Conservation (phyloP, 2,329 filamentous ascomycete genomes). For the Thermochaetoides dissita region DNA sequence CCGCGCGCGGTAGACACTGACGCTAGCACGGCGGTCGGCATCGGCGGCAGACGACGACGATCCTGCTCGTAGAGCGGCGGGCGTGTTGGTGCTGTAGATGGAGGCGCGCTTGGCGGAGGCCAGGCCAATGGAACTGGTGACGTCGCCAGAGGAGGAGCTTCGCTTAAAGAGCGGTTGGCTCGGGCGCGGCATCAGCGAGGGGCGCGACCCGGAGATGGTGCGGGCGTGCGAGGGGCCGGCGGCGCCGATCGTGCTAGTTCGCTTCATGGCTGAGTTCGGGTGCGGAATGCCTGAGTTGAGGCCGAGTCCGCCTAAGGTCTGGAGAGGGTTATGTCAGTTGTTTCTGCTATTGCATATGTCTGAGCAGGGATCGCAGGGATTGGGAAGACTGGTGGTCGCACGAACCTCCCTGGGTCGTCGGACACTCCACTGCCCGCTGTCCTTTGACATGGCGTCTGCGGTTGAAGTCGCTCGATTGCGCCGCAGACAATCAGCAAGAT, state of each 20-base stretch:
- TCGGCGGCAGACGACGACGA: constrained; percentile 20
- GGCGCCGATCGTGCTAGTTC: constrained; percentile 57
- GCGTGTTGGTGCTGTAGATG: constrained; percentile 44
- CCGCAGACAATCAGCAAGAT: neutral
- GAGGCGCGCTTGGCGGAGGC: constrained; percentile 78
- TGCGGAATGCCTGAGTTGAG: constrained; percentile 77
- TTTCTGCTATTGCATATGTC: too few species aligned
- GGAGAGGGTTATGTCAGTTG: constrained; percentile 5
- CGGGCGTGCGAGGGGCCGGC: constrained; percentile 60
- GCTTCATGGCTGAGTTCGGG: constrained; percentile 86
- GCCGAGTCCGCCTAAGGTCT: constrained; percentile 79
- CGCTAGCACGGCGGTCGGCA: constrained; percentile 62
- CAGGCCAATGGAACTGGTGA: constrained; percentile 64
- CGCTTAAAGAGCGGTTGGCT: constrained; percentile 79
- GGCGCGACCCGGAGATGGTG: constrained; percentile 67
- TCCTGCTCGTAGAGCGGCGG: constrained; percentile 48
- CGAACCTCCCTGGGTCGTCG: constrained; percentile 75
- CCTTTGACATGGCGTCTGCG: constrained; percentile 61
- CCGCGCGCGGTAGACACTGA: constrained; percentile 67
- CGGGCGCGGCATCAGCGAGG: constrained; percentile 76
- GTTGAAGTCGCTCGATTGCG: neutral
- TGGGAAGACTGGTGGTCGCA: constrained; percentile 17
- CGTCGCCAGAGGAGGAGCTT: constrained; percentile 60
- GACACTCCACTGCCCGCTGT: constrained; percentile 79
- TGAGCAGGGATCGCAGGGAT: neutral